Evolutionary conservation across 2,329 filamentous ascomycete species (phyloP), one percentile per base, ranked within the genome.

Genomic region (Colletotrichum simmondsii): DNA sequence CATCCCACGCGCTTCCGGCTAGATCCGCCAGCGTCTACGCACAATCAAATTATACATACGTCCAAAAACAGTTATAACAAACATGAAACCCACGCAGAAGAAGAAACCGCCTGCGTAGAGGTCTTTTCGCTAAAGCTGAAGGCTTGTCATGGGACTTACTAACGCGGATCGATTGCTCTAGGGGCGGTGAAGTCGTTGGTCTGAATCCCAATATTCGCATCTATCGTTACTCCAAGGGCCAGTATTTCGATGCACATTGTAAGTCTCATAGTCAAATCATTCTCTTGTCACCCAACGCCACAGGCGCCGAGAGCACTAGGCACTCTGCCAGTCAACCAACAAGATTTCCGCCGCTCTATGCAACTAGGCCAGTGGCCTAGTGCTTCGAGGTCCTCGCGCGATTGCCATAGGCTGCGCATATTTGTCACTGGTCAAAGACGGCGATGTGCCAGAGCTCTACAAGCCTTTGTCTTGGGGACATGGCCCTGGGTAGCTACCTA

Each of bases 201-300:
- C 83, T 98, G 72, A 98, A 95, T 81, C 91, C 94, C 10, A 97
- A 97, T 76, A 97, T 98, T 68, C 89, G 96, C 42, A 90, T 98
- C 35, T 98, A 98, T 83, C 90, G 95, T 26, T 98, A 98, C 82
- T 90, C 88, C 1, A 90, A 92, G 75, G 94, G 94, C 0, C 95
- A 98, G 80, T 98, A 95, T 81, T 98, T 98, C 80, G 95, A 95
- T 79, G 92, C 94, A 77, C 96, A 98, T 81, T 98, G 94, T 96
- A 89, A 78, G 92, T 75, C 66, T 62, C 54, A 57, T 19, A 49
- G 46, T 56, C 54, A 64, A 37, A 14, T 61, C 66, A 24, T 70
- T 65, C 49, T 70, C 66, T 61, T 72, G 71, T 70, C 71, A 71
- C 65, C 37, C 28, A 65, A 65, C 66, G 66, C 60, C 71, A 70